Percentiles rank a stretch among this genome's conserved stretches.
phyloP scores from a whole-genome alignment of 2,329 filamentous ascomycete species.

The Colletotrichum melonis region DNA sequence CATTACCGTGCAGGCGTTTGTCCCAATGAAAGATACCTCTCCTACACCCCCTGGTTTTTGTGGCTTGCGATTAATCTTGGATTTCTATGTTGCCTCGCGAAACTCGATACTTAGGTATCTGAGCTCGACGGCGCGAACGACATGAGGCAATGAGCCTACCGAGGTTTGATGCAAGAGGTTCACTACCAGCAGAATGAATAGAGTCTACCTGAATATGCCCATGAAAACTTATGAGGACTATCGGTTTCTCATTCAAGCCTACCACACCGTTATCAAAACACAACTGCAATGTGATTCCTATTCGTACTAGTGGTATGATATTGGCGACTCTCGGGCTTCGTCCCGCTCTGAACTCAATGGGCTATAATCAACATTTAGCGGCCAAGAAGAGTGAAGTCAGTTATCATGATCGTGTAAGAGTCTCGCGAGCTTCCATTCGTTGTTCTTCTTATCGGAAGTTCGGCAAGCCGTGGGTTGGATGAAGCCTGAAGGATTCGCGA shows the following conservation, averaged over 20 bases:
- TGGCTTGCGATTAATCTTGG: background rate
- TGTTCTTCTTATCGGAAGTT: background rate
- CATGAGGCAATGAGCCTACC: background rate
- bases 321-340: background rate
- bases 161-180: background rate
- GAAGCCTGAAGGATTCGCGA: background rate
- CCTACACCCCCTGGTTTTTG: background rate
- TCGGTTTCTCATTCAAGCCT: too few relatives aligned
- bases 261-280: too few relatives aligned
- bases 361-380: background rate
- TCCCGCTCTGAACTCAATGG: background rate
- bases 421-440: background rate
- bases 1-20: conserved; percentile 29
- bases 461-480: background rate
- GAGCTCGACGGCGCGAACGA: background rate
- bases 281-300: background rate
- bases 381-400: background rate
- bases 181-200: background rate
- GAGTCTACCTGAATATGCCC: too few relatives aligned
- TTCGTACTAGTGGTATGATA: too few relatives aligned
- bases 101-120: background rate
- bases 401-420: background rate
- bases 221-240: too few relatives aligned
- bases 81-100: background rate
- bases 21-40: conserved; percentile 3